Percentiles rank a stretch among this genome's conserved stretches.
Evolutionary conservation across 495 filamentous ascomycete genomes (phyloP).

Genomic region (Melanomma pulvis-pyrius): DNA sequence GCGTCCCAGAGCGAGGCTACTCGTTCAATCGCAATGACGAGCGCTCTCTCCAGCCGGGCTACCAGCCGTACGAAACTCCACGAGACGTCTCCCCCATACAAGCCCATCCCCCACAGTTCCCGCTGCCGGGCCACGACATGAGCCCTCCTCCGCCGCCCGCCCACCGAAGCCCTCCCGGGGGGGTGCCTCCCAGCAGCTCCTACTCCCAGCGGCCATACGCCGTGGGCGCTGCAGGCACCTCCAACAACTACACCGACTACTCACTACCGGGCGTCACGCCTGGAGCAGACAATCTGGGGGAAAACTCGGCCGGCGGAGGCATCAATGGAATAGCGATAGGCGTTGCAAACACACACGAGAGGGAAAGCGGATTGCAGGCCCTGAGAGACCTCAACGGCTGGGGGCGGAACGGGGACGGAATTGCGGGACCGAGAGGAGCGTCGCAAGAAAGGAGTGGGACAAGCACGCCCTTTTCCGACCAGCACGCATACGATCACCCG

Average conservation of each 20-base stretch:
- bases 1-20: constrained; percentile 17
- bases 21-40: constrained; percentile 31
- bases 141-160: constrained; percentile 29
- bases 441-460: constrained; percentile 10
- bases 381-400: constrained; percentile 55
- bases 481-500: constrained; percentile 4
- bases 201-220: constrained; percentile 29
- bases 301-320: constrained; percentile 66
- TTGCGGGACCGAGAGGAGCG: constrained; percentile 37
- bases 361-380: constrained; percentile 74
- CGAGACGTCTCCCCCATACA: constrained; percentile 31
- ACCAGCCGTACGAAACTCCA: constrained; percentile 18
- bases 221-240: not conserved
- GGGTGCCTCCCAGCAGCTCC: constrained; percentile 27
- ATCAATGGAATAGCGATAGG: constrained; percentile 75
- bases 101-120: constrained; percentile 16
- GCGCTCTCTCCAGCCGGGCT: constrained; percentile 2
- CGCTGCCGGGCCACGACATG: constrained; percentile 9
- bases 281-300: constrained; percentile 74
- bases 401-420: constrained; percentile 44
- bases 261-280: constrained; percentile 61
- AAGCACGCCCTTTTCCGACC: constrained; percentile 16
- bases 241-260: constrained; percentile 21
- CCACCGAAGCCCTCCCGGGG: constrained; percentile 24
- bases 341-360: constrained; percentile 70